phyloP scores from a whole-genome alignment of 2,329 filamentous ascomycete genomes.

The Verticillium dahliae region DNA sequence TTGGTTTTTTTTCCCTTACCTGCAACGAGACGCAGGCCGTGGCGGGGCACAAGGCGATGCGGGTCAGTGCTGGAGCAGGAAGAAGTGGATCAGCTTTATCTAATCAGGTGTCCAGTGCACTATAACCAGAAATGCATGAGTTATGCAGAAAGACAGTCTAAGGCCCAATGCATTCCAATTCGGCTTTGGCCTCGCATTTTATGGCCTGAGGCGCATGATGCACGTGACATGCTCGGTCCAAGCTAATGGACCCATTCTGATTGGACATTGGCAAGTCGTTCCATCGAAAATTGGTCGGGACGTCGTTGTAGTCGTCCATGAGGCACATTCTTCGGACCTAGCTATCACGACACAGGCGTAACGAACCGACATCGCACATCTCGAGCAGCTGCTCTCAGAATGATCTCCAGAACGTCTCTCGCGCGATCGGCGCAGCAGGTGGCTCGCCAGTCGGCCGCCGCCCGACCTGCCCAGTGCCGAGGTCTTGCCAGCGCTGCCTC shows the following conservation, averaged over 20 bases:
- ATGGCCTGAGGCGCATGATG: background rate
- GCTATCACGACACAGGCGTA: slow-evolving; percentile 10
- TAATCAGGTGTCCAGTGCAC: too few species aligned
- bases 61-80: too few species aligned
- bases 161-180: too few species aligned
- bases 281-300: slow-evolving; percentile 14
- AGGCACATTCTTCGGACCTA: slow-evolving; percentile 14
- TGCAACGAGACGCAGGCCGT: background rate
- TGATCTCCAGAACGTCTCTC: slow-evolving; percentile 57
- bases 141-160: too few species aligned
- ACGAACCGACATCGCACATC: slow-evolving; percentile 35
- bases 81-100: too few species aligned
- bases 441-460: slow-evolving; percentile 50
- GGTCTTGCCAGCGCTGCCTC: slow-evolving; percentile 52
- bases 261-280: slow-evolving; percentile 7
- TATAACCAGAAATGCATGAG: too few species aligned
- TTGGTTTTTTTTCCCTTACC: background rate
- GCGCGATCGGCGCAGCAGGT: slow-evolving; percentile 53
- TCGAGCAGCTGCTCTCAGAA: slow-evolving; percentile 51
- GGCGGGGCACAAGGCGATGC: background rate
- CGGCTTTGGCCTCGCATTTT: background rate
- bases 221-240: background rate
- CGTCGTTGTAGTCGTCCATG: slow-evolving; percentile 4
- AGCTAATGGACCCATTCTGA: background rate
- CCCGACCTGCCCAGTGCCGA: slow-evolving; percentile 43